Percentiles rank a stretch among this genome's conserved stretches.
Conservation (phyloP, 345 rosid genomes). For the Capsella bursapastoris region DNA sequence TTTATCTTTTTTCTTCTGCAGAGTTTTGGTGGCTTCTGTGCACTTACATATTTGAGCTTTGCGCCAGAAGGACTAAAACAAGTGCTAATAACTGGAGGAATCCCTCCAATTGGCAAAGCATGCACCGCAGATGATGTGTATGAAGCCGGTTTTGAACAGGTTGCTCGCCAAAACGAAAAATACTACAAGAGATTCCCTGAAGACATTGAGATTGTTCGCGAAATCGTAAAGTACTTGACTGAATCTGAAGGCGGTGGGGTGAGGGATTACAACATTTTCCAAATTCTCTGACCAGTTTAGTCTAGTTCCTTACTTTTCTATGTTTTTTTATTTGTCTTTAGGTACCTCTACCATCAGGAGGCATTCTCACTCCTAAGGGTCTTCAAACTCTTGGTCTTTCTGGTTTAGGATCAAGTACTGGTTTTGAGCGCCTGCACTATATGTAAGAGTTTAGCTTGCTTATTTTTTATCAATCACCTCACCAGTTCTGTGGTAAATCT, state of each 20-base stretch:
- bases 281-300: constrained; percentile 11
- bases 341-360: constrained; percentile 94
- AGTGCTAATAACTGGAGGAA: constrained; percentile 92
- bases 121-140: constrained; percentile 81
- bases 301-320: constrained; percentile 14
- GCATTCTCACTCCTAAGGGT: constrained; percentile 78
- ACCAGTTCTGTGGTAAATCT: neutral
- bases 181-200: constrained; percentile 91
- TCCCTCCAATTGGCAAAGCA: constrained; percentile 72
- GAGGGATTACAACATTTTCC: constrained; percentile 37
- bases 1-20: constrained; percentile 39
- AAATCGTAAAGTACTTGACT: constrained; percentile 69
- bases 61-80: constrained; percentile 93
- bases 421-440: constrained; percentile 92
- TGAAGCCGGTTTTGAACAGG: constrained; percentile 59
- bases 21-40: constrained; percentile 98
- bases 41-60: constrained; percentile 81
- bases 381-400: constrained; percentile 83
- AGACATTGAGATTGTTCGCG: constrained; percentile 68
- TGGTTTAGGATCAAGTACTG: constrained; percentile 82
- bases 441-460: constrained; percentile 56
- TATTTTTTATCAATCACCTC: neutral
- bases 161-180: constrained; percentile 75
- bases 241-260: constrained; percentile 90
- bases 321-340: constrained; percentile 27